Percentiles rank a stretch among this genome's conserved stretches.
These are phyloP conservation scores for Babesia bigemina DNA, from an alignment of 169 alveolate genomes.

Conservation along the genomic window DNA sequence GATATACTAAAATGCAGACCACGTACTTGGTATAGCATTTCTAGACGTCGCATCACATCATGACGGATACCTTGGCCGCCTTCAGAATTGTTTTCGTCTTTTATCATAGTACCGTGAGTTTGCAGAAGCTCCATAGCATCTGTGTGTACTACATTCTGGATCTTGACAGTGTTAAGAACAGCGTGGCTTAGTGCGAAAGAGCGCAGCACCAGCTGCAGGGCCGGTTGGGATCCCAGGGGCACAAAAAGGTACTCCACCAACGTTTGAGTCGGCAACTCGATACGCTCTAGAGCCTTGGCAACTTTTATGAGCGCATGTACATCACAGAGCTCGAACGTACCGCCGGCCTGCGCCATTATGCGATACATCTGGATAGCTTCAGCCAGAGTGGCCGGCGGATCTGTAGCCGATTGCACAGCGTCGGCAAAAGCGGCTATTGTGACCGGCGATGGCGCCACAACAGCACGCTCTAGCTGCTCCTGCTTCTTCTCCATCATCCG, in stretches of 20 bases:
- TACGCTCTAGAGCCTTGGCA: constrained; percentile 18
- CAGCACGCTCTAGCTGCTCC: constrained; percentile 40
- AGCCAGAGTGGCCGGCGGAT: constrained; percentile 27
- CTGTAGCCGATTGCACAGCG: constrained; percentile 36
- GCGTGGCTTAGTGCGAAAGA: constrained; percentile 63
- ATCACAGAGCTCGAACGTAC: constrained; percentile 33
- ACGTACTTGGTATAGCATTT: constrained; percentile 49
- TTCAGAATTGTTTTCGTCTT: neutral
- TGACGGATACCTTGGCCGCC: neutral
- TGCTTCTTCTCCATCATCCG: constrained; percentile 23
- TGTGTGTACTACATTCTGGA: constrained; percentile 29
- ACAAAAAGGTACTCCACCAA: constrained; percentile 55
- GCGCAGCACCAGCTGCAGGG: constrained; percentile 35
- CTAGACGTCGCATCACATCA: constrained; percentile 26
- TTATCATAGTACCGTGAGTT: neutral
- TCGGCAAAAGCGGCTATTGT: constrained; percentile 32
- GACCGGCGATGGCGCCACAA: constrained; percentile 38
- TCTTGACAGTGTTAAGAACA: constrained; percentile 36
- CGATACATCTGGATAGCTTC: constrained; percentile 27
- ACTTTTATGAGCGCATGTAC: constrained; percentile 25
- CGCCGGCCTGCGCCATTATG: constrained; percentile 23
- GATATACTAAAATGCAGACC: neutral
- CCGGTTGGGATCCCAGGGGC: constrained; percentile 55
- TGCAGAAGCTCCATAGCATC: constrained; percentile 19
- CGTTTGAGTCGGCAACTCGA: constrained; percentile 26